Percentiles rank a stretch among this genome's conserved stretches.
Evolutionary conservation across 768 basidiomycete species (phyloP).

Genomic region (Harrya chromipes): DNA sequence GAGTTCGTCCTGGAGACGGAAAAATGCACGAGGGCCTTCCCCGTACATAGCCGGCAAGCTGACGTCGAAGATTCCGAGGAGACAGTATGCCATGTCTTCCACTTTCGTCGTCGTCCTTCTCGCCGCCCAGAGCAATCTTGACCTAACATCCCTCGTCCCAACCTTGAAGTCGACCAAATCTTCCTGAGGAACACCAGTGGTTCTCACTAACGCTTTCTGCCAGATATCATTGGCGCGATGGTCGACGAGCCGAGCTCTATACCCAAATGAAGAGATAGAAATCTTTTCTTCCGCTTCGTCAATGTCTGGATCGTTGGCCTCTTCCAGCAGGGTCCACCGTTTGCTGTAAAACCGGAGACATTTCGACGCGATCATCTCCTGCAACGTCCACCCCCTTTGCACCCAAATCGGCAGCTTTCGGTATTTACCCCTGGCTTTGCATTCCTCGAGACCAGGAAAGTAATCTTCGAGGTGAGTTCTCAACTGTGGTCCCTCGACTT

Average conservation of each 20-base stretch:
- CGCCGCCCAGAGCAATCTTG: slow-evolving; percentile 27
- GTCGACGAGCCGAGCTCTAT: slow-evolving; percentile 19
- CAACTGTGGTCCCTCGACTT: slow-evolving; percentile 17
- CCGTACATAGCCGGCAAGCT: slow-evolving; percentile 27
- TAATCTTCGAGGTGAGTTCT: slow-evolving; percentile 6
- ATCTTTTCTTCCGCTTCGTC: slow-evolving; percentile 8
- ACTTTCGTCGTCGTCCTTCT: slow-evolving; percentile 25
- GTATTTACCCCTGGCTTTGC: slow-evolving; percentile 1
- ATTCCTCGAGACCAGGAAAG: slow-evolving; percentile 1
- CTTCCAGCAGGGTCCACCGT: slow-evolving; percentile 24
- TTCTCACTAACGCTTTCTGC: slow-evolving; percentile 6
- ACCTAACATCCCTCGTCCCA: slow-evolving; percentile 15
- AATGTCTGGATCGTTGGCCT: slow-evolving; percentile 15
- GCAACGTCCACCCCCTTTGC: slow-evolving; percentile 27
- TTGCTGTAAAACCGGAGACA: slow-evolving; percentile 28
- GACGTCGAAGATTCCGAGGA: slow-evolving; percentile 30
- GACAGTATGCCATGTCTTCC: slow-evolving; percentile 31
- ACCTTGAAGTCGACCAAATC: slow-evolving; percentile 13
- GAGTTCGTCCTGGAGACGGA: slow-evolving; percentile 27
- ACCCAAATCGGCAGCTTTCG: slow-evolving; percentile 17
- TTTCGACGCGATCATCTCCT: slow-evolving; percentile 27
- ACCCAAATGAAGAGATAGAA: slow-evolving; percentile 16
- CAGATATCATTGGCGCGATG: slow-evolving; percentile 16
- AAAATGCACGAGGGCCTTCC: slow-evolving; percentile 27
- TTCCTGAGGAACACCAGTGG: slow-evolving; percentile 13